Evolutionary conservation across 2,329 filamentous ascomycete species (phyloP), one percentile per base, ranked within the genome.

Genomic region (Penicillium hesseltinei): DNA sequence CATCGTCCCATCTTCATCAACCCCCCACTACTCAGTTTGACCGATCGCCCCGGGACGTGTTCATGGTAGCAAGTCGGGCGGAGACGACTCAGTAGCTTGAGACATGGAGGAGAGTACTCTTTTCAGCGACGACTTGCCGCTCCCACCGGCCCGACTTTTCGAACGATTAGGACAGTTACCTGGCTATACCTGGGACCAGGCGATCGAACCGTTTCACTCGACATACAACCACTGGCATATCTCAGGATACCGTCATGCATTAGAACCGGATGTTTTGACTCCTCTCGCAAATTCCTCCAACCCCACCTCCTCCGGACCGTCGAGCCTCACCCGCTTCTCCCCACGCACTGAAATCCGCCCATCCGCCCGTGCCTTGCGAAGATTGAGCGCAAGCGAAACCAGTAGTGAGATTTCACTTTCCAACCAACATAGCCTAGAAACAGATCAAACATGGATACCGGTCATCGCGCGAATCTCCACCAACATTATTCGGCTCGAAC

Each of bases 191-290:
- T 92, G 89, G 89, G 88, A 92, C 73, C 88, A 90, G 64, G 81
- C 83, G 17, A 63, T 73, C 60, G 71, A 73, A 50, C 76, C 76
- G 9, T 75, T 77, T 51, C 76, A 78, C 62, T 77, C 84, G 50
- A 91, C 87, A 67, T 97, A 96, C 75, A 91, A 95, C 73, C 92
- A 92, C 78, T 97, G 92, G 91, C 87, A 90, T 73, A 82, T 89
- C 66, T 84, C 81, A 62, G 89, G 88, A 53, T 70, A 77, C 46
- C 71, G 86, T 77, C 66, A 86, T 83, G 67, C 84, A 77, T 46
- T 78, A 74, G 60, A 82, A 71, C 69, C 78, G 73, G 68, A 80
- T 65, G 61, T 70, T 43, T 76, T 80, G 3, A 75, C 80, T 38
- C 79, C 81, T 17, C 78, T 76, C 54, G 77, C 81, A 40, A 73